phyloP scores from a whole-genome alignment of 75 land plant species.

The Picea glauca region DNA sequence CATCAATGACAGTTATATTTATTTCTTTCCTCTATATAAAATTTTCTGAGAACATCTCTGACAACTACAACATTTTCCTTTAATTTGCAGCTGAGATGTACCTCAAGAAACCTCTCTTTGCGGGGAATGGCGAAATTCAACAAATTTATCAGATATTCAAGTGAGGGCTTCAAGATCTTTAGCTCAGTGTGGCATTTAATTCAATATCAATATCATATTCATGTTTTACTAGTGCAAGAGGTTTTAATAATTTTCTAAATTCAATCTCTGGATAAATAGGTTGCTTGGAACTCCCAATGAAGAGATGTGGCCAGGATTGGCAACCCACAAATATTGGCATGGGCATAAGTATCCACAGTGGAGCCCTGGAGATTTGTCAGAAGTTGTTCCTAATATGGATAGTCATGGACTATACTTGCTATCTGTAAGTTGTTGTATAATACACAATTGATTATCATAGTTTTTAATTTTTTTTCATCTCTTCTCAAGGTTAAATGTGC shows the following conservation, averaged over 20 bases:
- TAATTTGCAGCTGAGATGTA: conserved; percentile 18
- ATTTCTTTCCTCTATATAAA: no score
- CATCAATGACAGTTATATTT: no score
- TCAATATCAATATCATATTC: no score
- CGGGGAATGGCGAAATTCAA: conserved; percentile 24
- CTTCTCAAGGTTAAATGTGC: background rate
- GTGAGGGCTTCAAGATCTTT: conserved; percentile 1
- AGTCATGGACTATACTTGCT: conserved; percentile 24
- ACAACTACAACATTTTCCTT: background rate
- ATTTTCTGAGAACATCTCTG: background rate
- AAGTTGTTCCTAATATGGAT: conserved; percentile 21
- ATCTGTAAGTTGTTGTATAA: conserved; percentile 17
- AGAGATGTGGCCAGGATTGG: conserved; percentile 27
- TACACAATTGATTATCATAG: no score
- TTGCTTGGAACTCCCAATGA: conserved; percentile 32
- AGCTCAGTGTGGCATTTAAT: no score
- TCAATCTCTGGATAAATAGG: conserved; percentile 7
- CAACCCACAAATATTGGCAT: conserved; percentile 29
- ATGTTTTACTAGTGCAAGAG: background rate
- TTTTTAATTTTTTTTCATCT: no score
- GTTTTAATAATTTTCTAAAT: background rate
- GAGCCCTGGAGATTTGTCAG: conserved; percentile 10
- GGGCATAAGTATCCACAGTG: conserved; percentile 37
- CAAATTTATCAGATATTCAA: conserved; percentile 27
- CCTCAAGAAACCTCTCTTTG: conserved; percentile 16